A percentile compares a stretch with the other conserved stretches of the same genome.
Conservation (phyloP, 345 rosid genomes). For the Lumnitzera racemosa region DNA sequence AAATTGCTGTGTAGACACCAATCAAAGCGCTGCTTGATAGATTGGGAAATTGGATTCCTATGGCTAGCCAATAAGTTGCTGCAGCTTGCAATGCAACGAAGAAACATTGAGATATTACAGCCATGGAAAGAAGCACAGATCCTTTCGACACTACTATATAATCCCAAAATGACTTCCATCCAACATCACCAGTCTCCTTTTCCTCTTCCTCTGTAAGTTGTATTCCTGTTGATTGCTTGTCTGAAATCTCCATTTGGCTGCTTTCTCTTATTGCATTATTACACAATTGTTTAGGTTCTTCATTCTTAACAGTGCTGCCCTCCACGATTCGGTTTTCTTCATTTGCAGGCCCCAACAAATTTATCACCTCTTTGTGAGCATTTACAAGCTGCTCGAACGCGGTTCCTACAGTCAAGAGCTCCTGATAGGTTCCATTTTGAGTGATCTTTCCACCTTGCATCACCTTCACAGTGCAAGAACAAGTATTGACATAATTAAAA, state of each 20-base stretch:
- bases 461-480: slow-evolving; percentile 23
- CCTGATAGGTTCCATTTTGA: slow-evolving; percentile 54
- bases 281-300: slow-evolving; percentile 6
- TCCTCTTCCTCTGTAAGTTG: slow-evolving; percentile 71
- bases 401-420: slow-evolving; percentile 45
- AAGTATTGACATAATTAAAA: not conserved
- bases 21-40: slow-evolving; percentile 30
- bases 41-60: slow-evolving; percentile 44
- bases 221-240: slow-evolving; percentile 19
- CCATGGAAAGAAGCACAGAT: slow-evolving; percentile 20
- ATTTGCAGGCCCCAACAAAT: slow-evolving; percentile 28
- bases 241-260: slow-evolving; percentile 20
- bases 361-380: slow-evolving; percentile 57
- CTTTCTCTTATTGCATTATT: slow-evolving; percentile 16
- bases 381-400: slow-evolving; percentile 65
- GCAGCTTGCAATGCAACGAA: slow-evolving; percentile 54
- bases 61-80: slow-evolving; percentile 70
- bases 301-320: slow-evolving; percentile 5
- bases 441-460: slow-evolving; percentile 53
- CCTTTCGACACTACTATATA: slow-evolving; percentile 48
- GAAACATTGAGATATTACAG: slow-evolving; percentile 23
- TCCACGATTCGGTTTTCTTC: slow-evolving; percentile 16
- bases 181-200: slow-evolving; percentile 51
- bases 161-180: slow-evolving; percentile 58
- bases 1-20: slow-evolving; percentile 53